phyloP scores from a whole-genome alignment of 768 basidiomycete species.

The Galerina sulciceps region DNA sequence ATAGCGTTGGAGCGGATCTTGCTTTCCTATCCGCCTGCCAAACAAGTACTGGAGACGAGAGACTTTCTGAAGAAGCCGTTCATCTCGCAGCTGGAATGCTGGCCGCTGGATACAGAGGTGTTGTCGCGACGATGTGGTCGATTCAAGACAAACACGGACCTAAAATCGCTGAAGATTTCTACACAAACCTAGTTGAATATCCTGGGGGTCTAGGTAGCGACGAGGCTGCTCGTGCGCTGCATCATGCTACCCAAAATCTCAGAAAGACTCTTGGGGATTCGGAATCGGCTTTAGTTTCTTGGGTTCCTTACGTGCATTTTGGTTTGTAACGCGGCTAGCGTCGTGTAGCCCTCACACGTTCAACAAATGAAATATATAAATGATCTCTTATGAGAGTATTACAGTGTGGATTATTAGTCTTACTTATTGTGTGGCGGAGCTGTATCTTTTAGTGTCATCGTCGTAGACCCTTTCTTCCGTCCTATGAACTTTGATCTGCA shows the following conservation, averaged over 20 bases:
- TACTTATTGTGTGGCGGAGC: too few species aligned
- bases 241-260: constrained; percentile 17
- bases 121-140: constrained; percentile 43
- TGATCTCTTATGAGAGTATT: too few species aligned
- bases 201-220: constrained; percentile 2
- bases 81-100: constrained; percentile 44
- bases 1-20: constrained; percentile 24
- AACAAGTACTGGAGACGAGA: constrained; percentile 32
- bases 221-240: constrained; percentile 18
- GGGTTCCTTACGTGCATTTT: constrained; percentile 22
- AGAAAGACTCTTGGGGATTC: constrained; percentile 8
- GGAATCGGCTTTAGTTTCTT: constrained; percentile 8
- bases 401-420: background rate
- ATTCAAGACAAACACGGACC: constrained; percentile 36
- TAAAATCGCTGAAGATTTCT: constrained; percentile 29
- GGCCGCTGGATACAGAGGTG: constrained; percentile 27
- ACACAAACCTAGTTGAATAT: constrained; percentile 17
- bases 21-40: constrained; percentile 47
- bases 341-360: too few species aligned
- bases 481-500: constrained; percentile 1
- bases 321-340: background rate
- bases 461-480: constrained; percentile 2
- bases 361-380: too few species aligned
- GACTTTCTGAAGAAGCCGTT: constrained; percentile 35
- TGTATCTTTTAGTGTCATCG: background rate